Base-by-base conservation (phyloP, 371 early-diverging fungal species). In the Lichtheimia ornata region DNA sequence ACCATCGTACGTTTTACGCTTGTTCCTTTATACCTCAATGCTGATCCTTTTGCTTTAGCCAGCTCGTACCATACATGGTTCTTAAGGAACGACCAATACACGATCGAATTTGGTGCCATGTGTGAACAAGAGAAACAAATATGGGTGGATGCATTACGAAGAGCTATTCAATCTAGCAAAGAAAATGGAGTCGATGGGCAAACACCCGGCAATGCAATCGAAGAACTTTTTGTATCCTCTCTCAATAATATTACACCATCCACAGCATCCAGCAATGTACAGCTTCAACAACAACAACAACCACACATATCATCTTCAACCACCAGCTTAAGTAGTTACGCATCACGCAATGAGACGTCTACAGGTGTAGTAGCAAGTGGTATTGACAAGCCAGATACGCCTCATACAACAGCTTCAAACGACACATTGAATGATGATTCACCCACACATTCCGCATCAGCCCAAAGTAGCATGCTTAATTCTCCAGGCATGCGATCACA, bases 141-240 rank as follows among this genome's bases (percentile, higher is more conserved):
- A 3, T 72, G 72, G 72, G 44, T 69, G 24, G 58, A 59, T 18
- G 53, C 56, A 13, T 18, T 71, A n/a, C 35, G 53, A 4, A 52
- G 55, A 7, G 62, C 64, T 20, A 64, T 66, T 27, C 35, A 56
- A 13, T 17, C 51, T 12, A 58, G 67, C 42, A 54, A 50, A 43
- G 58, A 30, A 12, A 59, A 65, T 17, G 49, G 57, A 40, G 62
- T 45, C 3, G 44, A 62, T 25, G 50, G 53, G 17, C 40, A 58
- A 2, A 60, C 14, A 6, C 43, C 47, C 3, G 40, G 54, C 28
- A 55, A 47, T 41, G 58, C 54, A 14, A 45, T 65, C 4, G 70
- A 70, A 53, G 58, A 70, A 18, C 41, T 70, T 9, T 70, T 70
- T 57, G 65, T 65, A 2, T 65, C 64, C 6, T 65, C 70, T 22